Conservation (phyloP, 2,329 filamentous ascomycete species). For the Sordariomycetes sp. region DNA sequence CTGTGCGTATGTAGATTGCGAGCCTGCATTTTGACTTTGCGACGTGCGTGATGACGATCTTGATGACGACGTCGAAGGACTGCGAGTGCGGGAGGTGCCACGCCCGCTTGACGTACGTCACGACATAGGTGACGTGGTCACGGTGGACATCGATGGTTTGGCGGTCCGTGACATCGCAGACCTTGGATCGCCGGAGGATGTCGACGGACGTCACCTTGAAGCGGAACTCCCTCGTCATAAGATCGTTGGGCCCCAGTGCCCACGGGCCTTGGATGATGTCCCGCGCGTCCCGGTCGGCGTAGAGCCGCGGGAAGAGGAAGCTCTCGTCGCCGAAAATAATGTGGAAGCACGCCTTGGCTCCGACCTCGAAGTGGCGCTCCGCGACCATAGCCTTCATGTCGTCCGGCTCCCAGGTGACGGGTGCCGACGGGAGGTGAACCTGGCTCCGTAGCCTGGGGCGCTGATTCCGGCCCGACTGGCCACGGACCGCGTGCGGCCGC, state of each 20-base stretch:
- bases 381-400: slow-evolving; percentile 65
- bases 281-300: slow-evolving; percentile 68
- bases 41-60: slow-evolving; percentile 87
- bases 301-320: slow-evolving; percentile 82
- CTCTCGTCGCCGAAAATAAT: slow-evolving; percentile 95
- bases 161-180: slow-evolving; percentile 58
- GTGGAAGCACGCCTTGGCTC: slow-evolving; percentile 88
- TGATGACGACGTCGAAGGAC: slow-evolving; percentile 71
- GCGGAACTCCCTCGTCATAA: slow-evolving; percentile 64
- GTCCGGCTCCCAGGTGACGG: slow-evolving; percentile 72
- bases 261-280: slow-evolving; percentile 81
- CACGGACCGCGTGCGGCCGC: slow-evolving; percentile 13
- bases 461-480: slow-evolving; percentile 16
- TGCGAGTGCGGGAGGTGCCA: slow-evolving; percentile 80
- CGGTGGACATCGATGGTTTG: slow-evolving; percentile 77
- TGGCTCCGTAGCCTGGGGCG: slow-evolving; percentile 28
- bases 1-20: slow-evolving; percentile 74
- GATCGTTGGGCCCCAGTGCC: slow-evolving; percentile 55
- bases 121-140: slow-evolving; percentile 59
- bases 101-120: slow-evolving; percentile 46
- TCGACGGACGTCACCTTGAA: slow-evolving; percentile 62
- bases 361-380: slow-evolving; percentile 78
- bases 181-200: slow-evolving; percentile 47
- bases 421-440: slow-evolving; percentile 68
- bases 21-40: slow-evolving; percentile 89